Evolutionary conservation across 176 grass and related monocot genomes (phyloP).

Genomic region (Aegilops bicornis): DNA sequence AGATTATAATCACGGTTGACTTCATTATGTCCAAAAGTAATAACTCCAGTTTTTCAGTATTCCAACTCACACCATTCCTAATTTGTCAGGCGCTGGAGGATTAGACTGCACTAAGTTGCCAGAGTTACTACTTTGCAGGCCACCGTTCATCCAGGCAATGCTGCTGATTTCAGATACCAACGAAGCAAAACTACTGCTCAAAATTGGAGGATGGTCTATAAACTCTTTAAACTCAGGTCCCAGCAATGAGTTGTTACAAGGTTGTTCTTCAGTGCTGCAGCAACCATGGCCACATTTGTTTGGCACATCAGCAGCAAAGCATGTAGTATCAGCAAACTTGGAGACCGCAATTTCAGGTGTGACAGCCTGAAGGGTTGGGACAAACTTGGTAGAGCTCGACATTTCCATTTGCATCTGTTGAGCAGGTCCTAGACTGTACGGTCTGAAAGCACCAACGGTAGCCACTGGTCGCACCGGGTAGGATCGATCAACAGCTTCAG

Average conservation of each 20-base stretch:
- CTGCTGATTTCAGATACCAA: conserved; percentile 93
- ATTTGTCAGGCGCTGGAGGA: conserved; percentile 31
- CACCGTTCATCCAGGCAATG: conserved; percentile 94
- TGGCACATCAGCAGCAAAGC: conserved; percentile 61
- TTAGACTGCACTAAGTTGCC: conserved; percentile 47
- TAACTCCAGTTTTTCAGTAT: conserved; percentile 5
- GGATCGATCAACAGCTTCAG: conserved; percentile 57
- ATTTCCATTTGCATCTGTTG: conserved; percentile 34
- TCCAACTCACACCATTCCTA: conserved; percentile 31
- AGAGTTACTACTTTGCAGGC: conserved; percentile 55
- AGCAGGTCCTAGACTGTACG: conserved; percentile 38
- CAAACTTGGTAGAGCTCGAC: conserved; percentile 25
- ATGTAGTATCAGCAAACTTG: conserved; percentile 47
- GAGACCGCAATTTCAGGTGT: conserved; percentile 39
- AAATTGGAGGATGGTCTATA: conserved; percentile 69
- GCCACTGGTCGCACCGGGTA: conserved; percentile 68
- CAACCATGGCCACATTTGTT: conserved; percentile 81
- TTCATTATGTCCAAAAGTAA: conserved; percentile 12
- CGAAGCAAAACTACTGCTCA: conserved; percentile 60
- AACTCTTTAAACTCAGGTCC: conserved; percentile 97
- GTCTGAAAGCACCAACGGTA: conserved; percentile 77
- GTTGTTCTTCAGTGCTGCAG: conserved; percentile 33
- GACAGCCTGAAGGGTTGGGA: conserved; percentile 28
- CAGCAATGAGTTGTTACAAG: conserved; percentile 52
- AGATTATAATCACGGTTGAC: conserved; percentile 21